Evolutionary conservation across 306 rosid genomes (phyloP), one percentile per base, ranked within the genome.

Genomic region (Crataegus laevigata): DNA sequence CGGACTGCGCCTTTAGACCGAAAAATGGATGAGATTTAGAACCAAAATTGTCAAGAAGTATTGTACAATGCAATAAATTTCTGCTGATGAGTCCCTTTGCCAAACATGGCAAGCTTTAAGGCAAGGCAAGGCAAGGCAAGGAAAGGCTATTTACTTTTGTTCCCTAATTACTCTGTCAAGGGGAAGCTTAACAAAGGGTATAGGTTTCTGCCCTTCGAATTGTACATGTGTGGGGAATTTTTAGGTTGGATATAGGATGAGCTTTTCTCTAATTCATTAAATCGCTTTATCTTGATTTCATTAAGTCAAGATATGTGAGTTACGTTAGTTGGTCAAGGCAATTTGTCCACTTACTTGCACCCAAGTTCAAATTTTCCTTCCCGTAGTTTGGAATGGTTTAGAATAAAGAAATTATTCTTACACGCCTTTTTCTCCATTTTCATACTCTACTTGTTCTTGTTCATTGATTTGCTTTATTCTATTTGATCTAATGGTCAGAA

Each of bases 121-220:
- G 83, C 82, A 81, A 80, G 86, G 86, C 71, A 61, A 61, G 73
- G 61, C 73, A 62, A 32, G 68, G n/a, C 26, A 68, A 38, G 83
- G 77, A 76, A 73, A 22, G 81, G 74, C 82, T 80, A 80, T 78
- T 68, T 42, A 69, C 11, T 71, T 51, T 15, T 68, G 30, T 67
- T 78, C 34, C 64, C 40, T 36, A 36, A 1, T 43, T 58, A 57
- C 47, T 40, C 60, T 61, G 78, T 75, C 38, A 73, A 64, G 82
- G 89, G 86, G 81, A 72, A 83, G 88, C 71, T 80, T 85, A 78
- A 80, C 79, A 63, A 80, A n/a, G 5, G 6, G 61, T 22, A 12
- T 47, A 88, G 87, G 86, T 81, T 73, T 83, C 76, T 64, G 43
- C 72, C 73, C 78, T 77, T 75, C 74, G 84, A 58, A 58, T 59